phyloP scores from a whole-genome alignment of 768 basidiomycete genomes.

The Dioszegia aurantiaca region DNA sequence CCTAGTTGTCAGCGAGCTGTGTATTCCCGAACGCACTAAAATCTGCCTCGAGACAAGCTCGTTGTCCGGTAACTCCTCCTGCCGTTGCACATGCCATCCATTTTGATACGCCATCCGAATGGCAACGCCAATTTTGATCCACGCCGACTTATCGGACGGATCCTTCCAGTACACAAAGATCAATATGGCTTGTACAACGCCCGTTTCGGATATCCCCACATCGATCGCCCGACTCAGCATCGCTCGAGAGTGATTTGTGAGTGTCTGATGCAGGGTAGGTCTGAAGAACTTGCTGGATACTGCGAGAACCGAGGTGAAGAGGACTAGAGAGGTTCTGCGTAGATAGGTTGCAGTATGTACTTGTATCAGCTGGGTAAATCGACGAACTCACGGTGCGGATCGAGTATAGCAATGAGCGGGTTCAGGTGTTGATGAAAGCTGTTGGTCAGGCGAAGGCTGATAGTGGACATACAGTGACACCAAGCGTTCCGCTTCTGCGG shows the following conservation, averaged over 20 bases:
- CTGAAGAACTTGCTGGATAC: conserved; percentile 65
- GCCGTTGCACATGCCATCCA: neutral
- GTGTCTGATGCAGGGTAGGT: neutral
- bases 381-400: conserved; percentile 16
- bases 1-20: neutral
- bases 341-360: conserved; percentile 76
- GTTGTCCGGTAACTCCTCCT: conserved; percentile 8
- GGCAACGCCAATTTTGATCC: conserved; percentile 27
- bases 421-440: conserved; percentile 12
- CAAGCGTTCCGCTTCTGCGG: neutral
- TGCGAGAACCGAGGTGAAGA: conserved; percentile 80
- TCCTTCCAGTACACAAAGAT: conserved; percentile 25
- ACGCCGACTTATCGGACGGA: conserved; percentile 19
- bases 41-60: conserved; percentile 12
- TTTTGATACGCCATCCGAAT: conserved; percentile 15
- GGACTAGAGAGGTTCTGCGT: conserved; percentile 72
- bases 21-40: neutral
- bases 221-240: conserved; percentile 15
- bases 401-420: conserved; percentile 18
- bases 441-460: neutral
- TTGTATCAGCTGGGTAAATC: conserved; percentile 13
- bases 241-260: conserved; percentile 18
- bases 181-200: conserved; percentile 17
- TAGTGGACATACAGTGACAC: neutral
- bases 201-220: conserved; percentile 11